These are phyloP conservation scores for Colletotrichum siamense DNA, from an alignment of 2,329 filamentous ascomycete genomes.

Conservation along the genomic window DNA sequence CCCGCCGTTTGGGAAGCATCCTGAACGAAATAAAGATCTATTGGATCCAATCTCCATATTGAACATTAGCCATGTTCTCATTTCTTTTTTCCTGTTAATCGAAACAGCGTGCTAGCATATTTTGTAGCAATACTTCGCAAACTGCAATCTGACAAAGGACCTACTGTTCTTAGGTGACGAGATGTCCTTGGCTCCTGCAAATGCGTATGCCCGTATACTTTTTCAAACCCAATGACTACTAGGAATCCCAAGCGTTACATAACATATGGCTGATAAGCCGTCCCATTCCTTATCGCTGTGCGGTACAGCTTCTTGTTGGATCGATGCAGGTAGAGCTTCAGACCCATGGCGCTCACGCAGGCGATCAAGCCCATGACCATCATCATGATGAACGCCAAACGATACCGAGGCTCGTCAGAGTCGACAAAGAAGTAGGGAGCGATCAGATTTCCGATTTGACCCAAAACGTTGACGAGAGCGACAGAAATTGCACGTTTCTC, in stretches of 20 bases:
- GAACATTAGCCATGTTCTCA: neutral
- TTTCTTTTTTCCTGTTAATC: neutral
- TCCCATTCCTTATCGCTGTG: constrained; percentile 18
- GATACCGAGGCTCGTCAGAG: constrained; percentile 27
- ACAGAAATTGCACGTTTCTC: constrained; percentile 30
- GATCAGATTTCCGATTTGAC: constrained; percentile 27
- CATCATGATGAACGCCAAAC: constrained; percentile 29
- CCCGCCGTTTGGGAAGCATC: neutral
- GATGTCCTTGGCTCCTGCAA: neutral
- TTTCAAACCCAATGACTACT: neutral
- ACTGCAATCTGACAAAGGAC: neutral
- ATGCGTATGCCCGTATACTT: neutral
- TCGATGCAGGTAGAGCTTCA: constrained; percentile 23
- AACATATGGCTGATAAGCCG: constrained; percentile 23
- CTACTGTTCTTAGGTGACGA: neutral
- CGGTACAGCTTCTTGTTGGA: constrained; percentile 24
- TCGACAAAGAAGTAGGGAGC: constrained; percentile 31
- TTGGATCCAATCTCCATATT: neutral
- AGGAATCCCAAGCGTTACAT: neutral
- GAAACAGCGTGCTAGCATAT: neutral
- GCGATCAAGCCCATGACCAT: constrained; percentile 16
- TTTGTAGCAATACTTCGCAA: neutral
- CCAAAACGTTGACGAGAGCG: constrained; percentile 20
- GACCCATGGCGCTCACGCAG: constrained; percentile 1
- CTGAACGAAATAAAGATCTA: neutral